A percentile compares a stretch with the other conserved stretches of the same genome.
Evolutionary conservation across 2,329 filamentous ascomycete species (phyloP).

Genomic region (Sporothrix mexicana): DNA sequence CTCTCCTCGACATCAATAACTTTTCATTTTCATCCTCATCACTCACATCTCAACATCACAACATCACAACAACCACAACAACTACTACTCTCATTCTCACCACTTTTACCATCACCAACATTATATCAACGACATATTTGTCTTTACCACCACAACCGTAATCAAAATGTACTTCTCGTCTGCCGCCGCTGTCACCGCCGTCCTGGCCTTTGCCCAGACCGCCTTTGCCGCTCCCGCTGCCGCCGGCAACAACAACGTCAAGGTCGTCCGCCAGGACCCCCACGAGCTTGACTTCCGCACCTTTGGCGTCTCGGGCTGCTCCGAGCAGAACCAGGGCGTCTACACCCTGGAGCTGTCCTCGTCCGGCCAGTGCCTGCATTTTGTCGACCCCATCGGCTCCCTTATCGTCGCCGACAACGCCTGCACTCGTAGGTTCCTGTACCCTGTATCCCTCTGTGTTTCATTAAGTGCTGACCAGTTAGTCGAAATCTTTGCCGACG

Average conservation of each 20-base stretch:
- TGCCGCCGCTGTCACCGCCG: constrained; percentile 18
- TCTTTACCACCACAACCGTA: neutral
- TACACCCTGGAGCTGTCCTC: constrained; percentile 35
- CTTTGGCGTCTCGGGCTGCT: constrained; percentile 35
- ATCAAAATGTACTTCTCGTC: constrained; percentile 33
- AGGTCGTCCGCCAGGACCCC: constrained; percentile 28
- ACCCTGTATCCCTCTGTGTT: rapidly evolving
- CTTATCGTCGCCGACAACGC: constrained; percentile 25
- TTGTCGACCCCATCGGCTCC: constrained; percentile 34
- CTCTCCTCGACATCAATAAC: neutral
- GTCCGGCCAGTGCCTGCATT: constrained; percentile 28
- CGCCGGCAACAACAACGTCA: neutral
- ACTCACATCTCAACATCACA: neutral
- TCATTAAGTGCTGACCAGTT: neutral
- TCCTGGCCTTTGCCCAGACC: constrained; percentile 13
- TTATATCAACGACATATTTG: neutral
- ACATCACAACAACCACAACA: neutral
- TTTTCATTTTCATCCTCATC: neutral
- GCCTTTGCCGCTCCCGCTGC: neutral
- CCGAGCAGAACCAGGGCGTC: constrained; percentile 37
- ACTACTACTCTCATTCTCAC: neutral
- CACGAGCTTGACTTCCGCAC: constrained; percentile 38
- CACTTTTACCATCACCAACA: neutral
- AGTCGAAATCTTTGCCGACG: constrained; percentile 34
- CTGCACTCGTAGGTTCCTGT: constrained; percentile 33